Evolutionary conservation across 345 rosid genomes (phyloP), one percentile per base, ranked within the genome.

Genomic region (Hibiscus mutabilis): DNA sequence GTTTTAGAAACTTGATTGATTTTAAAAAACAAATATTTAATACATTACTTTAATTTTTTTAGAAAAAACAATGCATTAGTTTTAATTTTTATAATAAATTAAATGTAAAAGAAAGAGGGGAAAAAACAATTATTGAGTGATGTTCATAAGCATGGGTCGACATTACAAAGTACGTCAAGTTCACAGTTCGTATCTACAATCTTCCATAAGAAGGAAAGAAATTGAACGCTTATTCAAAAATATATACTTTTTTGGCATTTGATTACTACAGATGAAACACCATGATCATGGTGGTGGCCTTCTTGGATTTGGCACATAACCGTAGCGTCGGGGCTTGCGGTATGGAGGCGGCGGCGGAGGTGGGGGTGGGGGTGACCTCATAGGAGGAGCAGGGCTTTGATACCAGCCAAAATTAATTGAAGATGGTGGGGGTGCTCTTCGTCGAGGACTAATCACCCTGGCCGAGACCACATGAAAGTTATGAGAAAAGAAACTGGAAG

Each of bases 371-470:
- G 55, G 19, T 3, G 60, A 57, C 60, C 31, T 57, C 8, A 22
- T 21, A 5, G 57, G 57, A 66, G 70, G 70, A 14, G 70, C 56
- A 29, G 56, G 70, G 40, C 70, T 66, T 22, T 66, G 57, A 46
- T 24, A 4, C 15, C 16, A 2, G 10, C 11, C 1, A 24, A 2
- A 21, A 22, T 66, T 46, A 19, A 52, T 1, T 4, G 0, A 5
- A 13, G 70, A 57, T 0, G 69, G 69, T 46, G 69, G 56, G 5
- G 69, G 69, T 22, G 69, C 19, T 29, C n/a, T 14, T 21, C 62
- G 27, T 13, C 56, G 53, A 42, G 15, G 66, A 18, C 15, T 0
- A 8, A n/a, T 0, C 66, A n/a, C 25, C 66, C 66, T 62, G 12
- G 66, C 66, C 5, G 66, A 62, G 10, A 62, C 66, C 47, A 62